Evolutionary conservation across 306 rosid genomes (phyloP), one percentile per base, ranked within the genome.

Genomic region (Echinosophora koreensis): DNA sequence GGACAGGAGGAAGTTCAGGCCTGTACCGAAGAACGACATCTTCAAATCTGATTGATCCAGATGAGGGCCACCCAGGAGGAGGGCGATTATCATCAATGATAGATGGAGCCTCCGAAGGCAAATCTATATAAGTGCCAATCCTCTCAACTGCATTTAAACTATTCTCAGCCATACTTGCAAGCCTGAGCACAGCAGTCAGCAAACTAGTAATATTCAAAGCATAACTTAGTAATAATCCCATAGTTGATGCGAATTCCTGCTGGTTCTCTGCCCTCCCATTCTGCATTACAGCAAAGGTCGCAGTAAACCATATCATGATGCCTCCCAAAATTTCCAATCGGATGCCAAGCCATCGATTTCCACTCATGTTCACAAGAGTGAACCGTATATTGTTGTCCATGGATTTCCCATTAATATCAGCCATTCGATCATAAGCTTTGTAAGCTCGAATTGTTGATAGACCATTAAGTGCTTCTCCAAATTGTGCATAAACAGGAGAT

Each of bases 401-500:
- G 52, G 94, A 88, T 87, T 79, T 92, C 70, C 97, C 98, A 51
- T 90, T 94, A 69, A 92, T 90, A 16, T 89, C 90, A 4, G 98
- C 90, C 97, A 94, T 92, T 56, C 97, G 88, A 76, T 92, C 97
- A 65, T 94, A 94, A 42, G 98, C 97, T 85, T 92, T 85, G 82
- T 90, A 94, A 64, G 97, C 97, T 4, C 97, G 97, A 57, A 94
- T 94, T 0, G 95, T 85, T 81, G 93, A 72, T 74, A 94, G 67
- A 75, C 98, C 98, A 80, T 94, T 92, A 67, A 94, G 82, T 35
- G 98, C 97, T 89, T 94, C 98, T 69, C 97, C 90, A 84, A 94
- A 92, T 82, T 94, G 98, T 49, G 97, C 98, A 85, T 94, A 94
- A 66, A 94, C 95, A 39, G 98, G 98, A 52, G 98, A 94, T 88